phyloP scores from a whole-genome alignment of 2,329 filamentous ascomycete species.

The Onygenales sp. region DNA sequence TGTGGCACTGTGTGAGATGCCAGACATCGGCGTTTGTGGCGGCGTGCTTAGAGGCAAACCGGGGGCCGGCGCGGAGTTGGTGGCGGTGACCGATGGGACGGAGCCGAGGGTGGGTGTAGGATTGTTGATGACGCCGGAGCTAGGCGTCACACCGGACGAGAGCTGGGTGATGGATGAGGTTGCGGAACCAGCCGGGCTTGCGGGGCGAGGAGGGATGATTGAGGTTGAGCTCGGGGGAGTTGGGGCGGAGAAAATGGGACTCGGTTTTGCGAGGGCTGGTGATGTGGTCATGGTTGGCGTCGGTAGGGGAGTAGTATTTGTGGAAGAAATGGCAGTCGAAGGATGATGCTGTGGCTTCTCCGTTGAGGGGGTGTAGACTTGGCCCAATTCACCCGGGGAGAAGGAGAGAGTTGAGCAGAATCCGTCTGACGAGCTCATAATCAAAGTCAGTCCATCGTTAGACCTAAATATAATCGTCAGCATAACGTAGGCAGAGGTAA shows the following conservation, averaged over 20 bases:
- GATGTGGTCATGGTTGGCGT: constrained; percentile 57
- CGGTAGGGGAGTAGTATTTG: constrained; percentile 59
- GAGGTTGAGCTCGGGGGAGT: constrained; percentile 47
- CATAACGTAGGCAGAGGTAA: not conserved
- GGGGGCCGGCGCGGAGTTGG: constrained; percentile 49
- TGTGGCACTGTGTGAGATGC: constrained; percentile 43
- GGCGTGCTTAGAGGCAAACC: constrained; percentile 72
- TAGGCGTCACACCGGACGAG: not conserved
- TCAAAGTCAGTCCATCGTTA: constrained; percentile 63
- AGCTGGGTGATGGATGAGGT: constrained; percentile 45
- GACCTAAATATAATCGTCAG: constrained; percentile 46
- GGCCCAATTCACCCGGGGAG: constrained; percentile 70
- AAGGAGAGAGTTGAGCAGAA: constrained; percentile 94
- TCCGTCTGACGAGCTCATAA: constrained; percentile 96
- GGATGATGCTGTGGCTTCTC: constrained; percentile 26
- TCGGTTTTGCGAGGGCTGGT: constrained; percentile 46
- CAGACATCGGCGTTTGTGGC: constrained; percentile 67
- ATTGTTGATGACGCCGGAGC: constrained; percentile 49
- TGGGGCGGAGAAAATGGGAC: constrained; percentile 46
- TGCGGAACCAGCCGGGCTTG: constrained; percentile 78
- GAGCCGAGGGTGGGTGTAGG: constrained; percentile 69
- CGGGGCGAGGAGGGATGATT: constrained; percentile 45
- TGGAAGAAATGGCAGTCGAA: constrained; percentile 40
- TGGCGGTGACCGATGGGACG: constrained; percentile 65
- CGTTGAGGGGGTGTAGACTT: constrained; percentile 55